Evolutionary conservation across 108 stramenopile species (phyloP), one percentile per base, ranked within the genome.

Genomic region (Cylindrotheca fusiformis): DNA sequence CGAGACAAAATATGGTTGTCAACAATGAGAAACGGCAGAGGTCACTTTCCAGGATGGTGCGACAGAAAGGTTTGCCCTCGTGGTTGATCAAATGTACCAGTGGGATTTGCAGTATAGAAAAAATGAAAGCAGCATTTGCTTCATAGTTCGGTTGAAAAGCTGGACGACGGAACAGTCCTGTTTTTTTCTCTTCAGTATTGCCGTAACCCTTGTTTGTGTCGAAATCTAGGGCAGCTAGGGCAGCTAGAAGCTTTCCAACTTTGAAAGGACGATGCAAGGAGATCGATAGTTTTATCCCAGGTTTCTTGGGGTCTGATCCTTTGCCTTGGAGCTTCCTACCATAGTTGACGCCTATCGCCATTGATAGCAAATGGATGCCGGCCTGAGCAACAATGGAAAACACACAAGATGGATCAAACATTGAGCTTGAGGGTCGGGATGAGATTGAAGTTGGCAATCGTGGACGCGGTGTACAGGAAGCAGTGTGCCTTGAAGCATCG

Each of bases 81-180:
- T 87, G 86, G 53, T 76, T 84, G 20, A 83, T 60, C 26, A 87
- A 25, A 6, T 75, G 60, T 52, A 70, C 67, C 5, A 84, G 67
- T 20, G 75, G 75, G 60, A 69, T 81, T 55, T 87, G 86, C 32
- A 82, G 76, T 2, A 87, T 54, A 32, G 82, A 84, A 8, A 84
- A 45, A 32, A 87, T 31, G 33, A 87, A 84, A 3, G 82, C 86
- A n/a, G 57, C 59, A 36, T 87, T 84, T 4, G 82, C 77, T 25
- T 78, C 75, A 31, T 79, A 72, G 51, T 84, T 87, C 0, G 86
- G 86, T 45, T 68, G 75, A 60, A 84, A 87, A 6, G 79, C 76
- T 46, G 69, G 46, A 52, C 78, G 56, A 26, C 68, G 60, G 27
- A 86, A 74, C 4, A 72, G 54, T n/a, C 47, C 30, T 28, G 29